Conservation (phyloP, 768 basidiomycete species). For the Boletus huronensis region DNA sequence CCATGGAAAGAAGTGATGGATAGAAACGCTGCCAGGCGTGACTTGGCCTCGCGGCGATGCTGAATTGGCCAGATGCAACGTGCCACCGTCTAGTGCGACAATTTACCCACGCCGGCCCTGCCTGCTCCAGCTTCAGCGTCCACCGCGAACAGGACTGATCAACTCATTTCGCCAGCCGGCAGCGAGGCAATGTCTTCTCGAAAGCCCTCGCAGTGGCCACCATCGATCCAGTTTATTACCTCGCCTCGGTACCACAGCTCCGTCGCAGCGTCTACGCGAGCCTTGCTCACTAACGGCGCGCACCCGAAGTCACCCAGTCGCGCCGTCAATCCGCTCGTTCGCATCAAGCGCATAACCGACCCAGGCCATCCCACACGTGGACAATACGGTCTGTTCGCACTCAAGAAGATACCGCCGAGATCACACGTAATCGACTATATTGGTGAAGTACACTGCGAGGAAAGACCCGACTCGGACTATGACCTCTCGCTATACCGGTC, state of each 20-base stretch:
- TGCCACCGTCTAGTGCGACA: slow-evolving; percentile 2
- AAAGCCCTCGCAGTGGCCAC: slow-evolving; percentile 49
- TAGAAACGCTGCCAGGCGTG: slow-evolving; percentile 9
- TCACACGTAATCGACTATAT: slow-evolving; percentile 77
- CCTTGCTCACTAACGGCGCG: slow-evolving; percentile 35
- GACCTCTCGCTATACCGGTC: slow-evolving; percentile 77
- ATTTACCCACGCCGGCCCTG: slow-evolving; percentile 30
- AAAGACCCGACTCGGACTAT: slow-evolving; percentile 74
- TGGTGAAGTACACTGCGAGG: slow-evolving; percentile 81
- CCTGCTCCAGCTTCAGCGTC: not conserved
- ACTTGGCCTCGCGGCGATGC: slow-evolving; percentile 9
- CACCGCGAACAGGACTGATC: not conserved
- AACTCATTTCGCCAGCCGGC: not conserved
- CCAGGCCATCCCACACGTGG: slow-evolving; percentile 71
- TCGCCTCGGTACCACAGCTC: slow-evolving; percentile 55
- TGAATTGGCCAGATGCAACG: slow-evolving; percentile 14
- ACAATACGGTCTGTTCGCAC: slow-evolving; percentile 79
- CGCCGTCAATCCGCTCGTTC: slow-evolving; percentile 35
- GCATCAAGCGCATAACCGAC: slow-evolving; percentile 55
- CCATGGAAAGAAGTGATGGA: slow-evolving; percentile 45
- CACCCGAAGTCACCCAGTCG: slow-evolving; percentile 1
- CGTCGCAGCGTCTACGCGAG: slow-evolving; percentile 42
- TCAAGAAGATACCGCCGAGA: slow-evolving; percentile 61
- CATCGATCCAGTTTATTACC: slow-evolving; percentile 51
- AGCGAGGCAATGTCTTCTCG: slow-evolving; percentile 11